Conservation (phyloP, 2,329 filamentous ascomycete genomes). For the Colletotrichum shisoi region DNA sequence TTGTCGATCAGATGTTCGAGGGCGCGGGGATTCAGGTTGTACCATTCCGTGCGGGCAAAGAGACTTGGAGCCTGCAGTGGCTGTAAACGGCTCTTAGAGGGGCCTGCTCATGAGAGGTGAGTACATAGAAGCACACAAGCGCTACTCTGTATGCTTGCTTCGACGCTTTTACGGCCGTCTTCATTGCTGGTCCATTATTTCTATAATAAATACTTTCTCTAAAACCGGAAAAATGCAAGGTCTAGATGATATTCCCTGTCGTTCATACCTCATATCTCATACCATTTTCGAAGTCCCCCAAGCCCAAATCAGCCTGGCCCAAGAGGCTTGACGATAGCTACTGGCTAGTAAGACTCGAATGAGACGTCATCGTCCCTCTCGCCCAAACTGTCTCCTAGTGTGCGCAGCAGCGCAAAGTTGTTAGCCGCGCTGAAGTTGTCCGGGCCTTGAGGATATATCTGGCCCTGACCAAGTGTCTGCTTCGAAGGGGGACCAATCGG, state of each 20-base stretch:
- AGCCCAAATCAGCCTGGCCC: neutral
- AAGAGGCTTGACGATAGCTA: neutral
- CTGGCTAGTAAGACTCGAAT: conserved; percentile 4
- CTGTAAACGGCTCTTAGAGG: conserved; percentile 40
- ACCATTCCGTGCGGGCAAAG: conserved; percentile 69
- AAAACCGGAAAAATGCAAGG: conserved; percentile 6
- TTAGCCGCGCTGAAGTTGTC: conserved; percentile 7
- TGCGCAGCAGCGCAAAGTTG: conserved; percentile 14
- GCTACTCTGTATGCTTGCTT: neutral
- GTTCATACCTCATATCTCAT: conserved; percentile 34
- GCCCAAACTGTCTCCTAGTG: neutral
- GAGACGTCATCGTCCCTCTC: neutral
- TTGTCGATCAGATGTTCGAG: conserved; percentile 62
- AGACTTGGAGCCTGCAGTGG: conserved; percentile 64
- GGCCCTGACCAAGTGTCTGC: conserved; percentile 20
- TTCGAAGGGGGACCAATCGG: conserved; percentile 45
- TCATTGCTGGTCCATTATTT: conserved; percentile 29
- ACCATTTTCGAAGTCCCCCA: neutral
- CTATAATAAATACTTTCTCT: conserved; percentile 37
- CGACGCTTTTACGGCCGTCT: neutral
- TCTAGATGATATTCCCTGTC: conserved; percentile 7
- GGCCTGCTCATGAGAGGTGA: neutral
- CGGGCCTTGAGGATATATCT: conserved; percentile 15
- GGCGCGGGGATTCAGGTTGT: conserved; percentile 68
- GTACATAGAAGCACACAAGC: neutral